Base-by-base conservation (phyloP, 768 basidiomycete genomes). In the Leccinum sublutescens region DNA sequence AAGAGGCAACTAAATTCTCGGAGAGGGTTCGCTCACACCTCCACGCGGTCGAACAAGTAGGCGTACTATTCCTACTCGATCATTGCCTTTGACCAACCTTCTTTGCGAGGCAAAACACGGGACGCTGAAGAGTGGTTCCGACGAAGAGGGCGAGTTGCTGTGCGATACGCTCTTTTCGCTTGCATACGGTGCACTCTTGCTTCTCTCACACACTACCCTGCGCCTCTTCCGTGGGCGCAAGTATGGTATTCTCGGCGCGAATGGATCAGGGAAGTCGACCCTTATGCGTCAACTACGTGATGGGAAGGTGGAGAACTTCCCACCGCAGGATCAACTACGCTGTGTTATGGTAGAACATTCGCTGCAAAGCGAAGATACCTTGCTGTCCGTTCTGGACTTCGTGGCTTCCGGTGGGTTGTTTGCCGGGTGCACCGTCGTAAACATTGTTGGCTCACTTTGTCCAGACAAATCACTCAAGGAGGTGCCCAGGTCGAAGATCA, bases 271-370 rank as follows among this genome's bases (percentile, higher is more conserved):
- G 64, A 98, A 98, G 76, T 91, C 90, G 17, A 98, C 96, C 3
- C 84, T 98, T 47, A 88, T 98, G 88, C 92, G 95, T 67, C 95
- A 96, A 69, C 85, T 98, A 62, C 85, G 92, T 58, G 94, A 96
- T 69, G 90, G 92, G 59, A 98, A 98, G 77, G 89, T 92, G 7
- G 96, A 98, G 76, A 95, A 95, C 71, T 98, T 98, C 77, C 96
- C 96, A 19, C 83, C 93, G 5, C 93, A 87, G 64, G 85, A 87
- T 62, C 82, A 94, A 74, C 78, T 98, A 52, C 85, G 91, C 50
- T 91, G 91, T 66, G 85, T 97, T 60, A 98, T 98, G 95, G 95
- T 98, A 34, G 96, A 98, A 76, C 95, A 98, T 77, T 88, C 95
- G 27, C 80, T 98, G 11, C 94, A 95, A 77, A 94, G 95, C 55